These are phyloP conservation scores for Xanthoconium purpureum DNA, from an alignment of 768 basidiomycete species.

Conservation along the genomic window DNA sequence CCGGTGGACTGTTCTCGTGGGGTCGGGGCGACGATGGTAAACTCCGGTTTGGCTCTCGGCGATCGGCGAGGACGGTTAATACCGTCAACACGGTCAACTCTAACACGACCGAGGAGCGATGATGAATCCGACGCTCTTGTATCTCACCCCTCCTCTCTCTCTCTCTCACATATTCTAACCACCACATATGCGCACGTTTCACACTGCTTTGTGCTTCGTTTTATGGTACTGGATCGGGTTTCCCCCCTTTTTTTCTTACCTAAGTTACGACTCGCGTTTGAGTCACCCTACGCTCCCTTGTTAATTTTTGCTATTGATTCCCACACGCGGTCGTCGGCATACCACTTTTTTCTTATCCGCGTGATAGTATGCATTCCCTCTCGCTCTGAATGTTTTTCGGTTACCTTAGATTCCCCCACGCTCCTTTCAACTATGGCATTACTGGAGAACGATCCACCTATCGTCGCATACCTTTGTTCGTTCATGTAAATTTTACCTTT, in stretches of 20 bases:
- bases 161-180: not conserved
- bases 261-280: constrained; percentile 21
- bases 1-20: constrained; percentile 67
- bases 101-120: constrained; percentile 24
- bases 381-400: constrained; percentile 1
- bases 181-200: not conserved
- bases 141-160: not conserved
- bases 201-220: constrained; percentile 5
- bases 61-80: constrained; percentile 45
- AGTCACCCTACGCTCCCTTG: constrained; percentile 32
- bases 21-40: constrained; percentile 60
- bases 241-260: not conserved
- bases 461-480: constrained; percentile 21
- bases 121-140: constrained; percentile 1
- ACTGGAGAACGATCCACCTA: constrained; percentile 22
- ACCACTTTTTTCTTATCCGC: constrained; percentile 13
- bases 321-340: constrained; percentile 12
- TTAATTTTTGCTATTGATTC: constrained; percentile 29
- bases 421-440: constrained; percentile 16
- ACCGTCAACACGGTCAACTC: constrained; percentile 23
- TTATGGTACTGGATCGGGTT: constrained; percentile 2
- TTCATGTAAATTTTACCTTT: constrained; percentile 14
- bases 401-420: constrained; percentile 8
- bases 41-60: constrained; percentile 71
- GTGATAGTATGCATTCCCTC: constrained; percentile 29